Evolutionary conservation across 768 basidiomycete genomes (phyloP).

Genomic region (Lentinus tigrinus): DNA sequence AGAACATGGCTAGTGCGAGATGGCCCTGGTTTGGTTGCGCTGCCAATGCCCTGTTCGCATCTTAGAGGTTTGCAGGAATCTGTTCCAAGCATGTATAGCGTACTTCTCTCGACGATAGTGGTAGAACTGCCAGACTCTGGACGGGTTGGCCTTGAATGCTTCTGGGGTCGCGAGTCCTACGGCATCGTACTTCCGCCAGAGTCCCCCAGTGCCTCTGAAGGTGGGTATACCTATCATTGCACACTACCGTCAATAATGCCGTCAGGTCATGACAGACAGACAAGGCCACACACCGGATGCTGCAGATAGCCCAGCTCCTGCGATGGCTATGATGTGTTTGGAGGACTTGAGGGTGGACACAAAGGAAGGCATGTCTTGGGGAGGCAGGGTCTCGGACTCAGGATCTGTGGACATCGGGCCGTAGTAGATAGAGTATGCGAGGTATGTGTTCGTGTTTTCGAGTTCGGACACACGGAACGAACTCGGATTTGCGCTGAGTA

Average conservation of each 20-base stretch:
- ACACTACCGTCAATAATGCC: conserved; percentile 3
- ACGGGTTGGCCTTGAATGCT: conserved; percentile 48
- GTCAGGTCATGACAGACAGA: not conserved
- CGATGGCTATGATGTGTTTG: conserved; percentile 42
- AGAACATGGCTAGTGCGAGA: conserved; percentile 45
- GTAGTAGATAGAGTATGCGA: too few species aligned
- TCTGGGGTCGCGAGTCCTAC: conserved; percentile 52
- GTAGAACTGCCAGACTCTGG: conserved; percentile 63
- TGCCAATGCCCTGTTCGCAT: conserved; percentile 38
- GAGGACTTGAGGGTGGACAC: conserved; percentile 18
- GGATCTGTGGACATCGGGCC: conserved; percentile 1
- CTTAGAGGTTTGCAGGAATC: not conserved
- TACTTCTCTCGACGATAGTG: conserved; percentile 58
- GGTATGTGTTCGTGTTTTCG: too few species aligned
- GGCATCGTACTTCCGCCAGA: conserved; percentile 52
- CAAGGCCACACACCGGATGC: conserved; percentile 46
- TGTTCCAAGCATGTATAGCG: too few species aligned
- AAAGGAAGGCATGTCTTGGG: conserved; percentile 23
- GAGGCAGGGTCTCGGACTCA: not conserved
- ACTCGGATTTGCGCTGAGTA: too few species aligned
- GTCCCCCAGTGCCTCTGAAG: conserved; percentile 50
- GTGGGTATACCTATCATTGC: conserved; percentile 38
- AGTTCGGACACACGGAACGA: too few species aligned
- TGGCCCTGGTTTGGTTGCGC: conserved; percentile 60
- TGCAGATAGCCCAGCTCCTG: conserved; percentile 65